phyloP scores from a whole-genome alignment of 345 rosid species.

The Populus davidiana region DNA sequence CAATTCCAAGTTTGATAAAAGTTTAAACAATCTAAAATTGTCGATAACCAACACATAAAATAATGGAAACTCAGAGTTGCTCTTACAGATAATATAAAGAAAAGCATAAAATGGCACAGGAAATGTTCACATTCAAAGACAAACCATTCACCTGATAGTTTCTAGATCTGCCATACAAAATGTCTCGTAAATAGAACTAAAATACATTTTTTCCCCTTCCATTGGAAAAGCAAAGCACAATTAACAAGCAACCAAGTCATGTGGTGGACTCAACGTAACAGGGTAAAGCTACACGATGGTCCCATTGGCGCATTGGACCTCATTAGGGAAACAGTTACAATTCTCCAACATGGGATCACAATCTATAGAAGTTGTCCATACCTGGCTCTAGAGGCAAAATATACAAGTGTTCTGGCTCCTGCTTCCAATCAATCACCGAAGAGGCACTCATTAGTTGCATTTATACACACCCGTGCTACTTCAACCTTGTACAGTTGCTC shows the following conservation, averaged over 20 bases:
- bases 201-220: slow-evolving; percentile 7
- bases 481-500: slow-evolving; percentile 3
- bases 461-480: slow-evolving; percentile 16
- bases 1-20: neutral
- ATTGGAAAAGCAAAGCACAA: neutral
- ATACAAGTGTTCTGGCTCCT: slow-evolving; percentile 32
- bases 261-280: neutral
- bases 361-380: slow-evolving; percentile 14
- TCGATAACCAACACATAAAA: neutral
- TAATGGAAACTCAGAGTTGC: neutral
- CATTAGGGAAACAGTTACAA: slow-evolving; percentile 18
- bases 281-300: neutral
- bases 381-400: slow-evolving; percentile 34
- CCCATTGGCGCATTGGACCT: slow-evolving; percentile 13
- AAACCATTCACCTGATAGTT: slow-evolving; percentile 7
- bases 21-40: neutral
- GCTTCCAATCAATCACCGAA: slow-evolving; percentile 20
- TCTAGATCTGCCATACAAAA: slow-evolving; percentile 4
- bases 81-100: neutral
- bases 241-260: neutral
- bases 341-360: slow-evolving; percentile 20
- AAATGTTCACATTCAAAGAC: neutral
- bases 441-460: slow-evolving; percentile 14
- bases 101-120: neutral
- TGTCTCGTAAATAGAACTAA: neutral